These are phyloP conservation scores for Filosporella fistucella DNA, from an alignment of 495 filamentous ascomycete species.

Conservation along the genomic window DNA sequence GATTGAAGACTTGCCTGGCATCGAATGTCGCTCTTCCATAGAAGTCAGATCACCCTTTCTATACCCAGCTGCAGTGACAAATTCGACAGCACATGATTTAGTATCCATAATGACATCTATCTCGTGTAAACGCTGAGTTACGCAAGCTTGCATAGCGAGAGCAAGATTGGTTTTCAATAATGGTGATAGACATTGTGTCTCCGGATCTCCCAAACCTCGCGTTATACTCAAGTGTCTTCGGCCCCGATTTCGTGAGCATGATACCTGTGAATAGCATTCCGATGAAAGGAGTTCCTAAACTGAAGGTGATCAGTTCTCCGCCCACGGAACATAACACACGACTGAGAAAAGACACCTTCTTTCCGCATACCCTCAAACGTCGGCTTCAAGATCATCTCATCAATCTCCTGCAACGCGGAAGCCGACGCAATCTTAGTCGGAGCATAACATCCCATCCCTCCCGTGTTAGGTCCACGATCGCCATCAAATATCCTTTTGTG, in stretches of 20 bases:
- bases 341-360: slow-evolving; percentile 54
- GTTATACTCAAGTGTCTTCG: slow-evolving; percentile 91
- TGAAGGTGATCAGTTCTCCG: slow-evolving; percentile 79
- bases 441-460: slow-evolving; percentile 95
- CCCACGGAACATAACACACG: slow-evolving; percentile 78
- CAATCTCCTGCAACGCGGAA: slow-evolving; percentile 66
- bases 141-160: slow-evolving; percentile 80
- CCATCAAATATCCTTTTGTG: slow-evolving; percentile 91
- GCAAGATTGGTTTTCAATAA: slow-evolving; percentile 84
- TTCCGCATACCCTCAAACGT: slow-evolving; percentile 81
- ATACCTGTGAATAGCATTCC: slow-evolving; percentile 90
- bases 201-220: slow-evolving; percentile 92
- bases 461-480: slow-evolving; percentile 87
- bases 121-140: slow-evolving; percentile 63
- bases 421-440: slow-evolving; percentile 73
- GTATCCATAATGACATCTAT: slow-evolving; percentile 60
- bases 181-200: slow-evolving; percentile 84
- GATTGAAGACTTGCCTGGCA: no score
- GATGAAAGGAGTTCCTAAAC: slow-evolving; percentile 68
- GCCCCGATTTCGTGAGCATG: slow-evolving; percentile 83
- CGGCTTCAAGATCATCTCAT: slow-evolving; percentile 76
- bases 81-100: slow-evolving; percentile 76
- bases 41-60: no score
- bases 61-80: slow-evolving; percentile 79
- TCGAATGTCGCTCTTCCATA: no score